Base-by-base conservation (phyloP, 2,329 filamentous ascomycete species). In the Trichoderma sp. region DNA sequence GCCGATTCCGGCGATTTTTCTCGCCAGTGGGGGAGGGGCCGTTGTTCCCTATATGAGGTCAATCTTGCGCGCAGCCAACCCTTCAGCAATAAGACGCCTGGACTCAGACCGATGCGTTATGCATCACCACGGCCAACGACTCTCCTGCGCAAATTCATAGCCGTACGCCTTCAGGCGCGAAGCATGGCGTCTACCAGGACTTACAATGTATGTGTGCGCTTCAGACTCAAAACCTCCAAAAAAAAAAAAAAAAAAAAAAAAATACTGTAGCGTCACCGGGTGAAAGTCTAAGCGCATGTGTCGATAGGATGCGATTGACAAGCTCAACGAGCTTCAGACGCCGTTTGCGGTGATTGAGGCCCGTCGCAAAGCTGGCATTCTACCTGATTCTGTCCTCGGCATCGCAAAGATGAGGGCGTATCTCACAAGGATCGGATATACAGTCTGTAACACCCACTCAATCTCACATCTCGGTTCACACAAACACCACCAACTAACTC, bases 261-360 rank as follows among this genome's bases (percentile, higher is more conserved):
- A n/a, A n/a, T n/a, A 1, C 22, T 25, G 34, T 35, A 25, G 19
- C 54, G 32, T 57, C 54, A 57, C 4, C 22, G 19, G 42, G 42
- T 37, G 32, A 35, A 27, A 63, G 27, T 50, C 54, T 64, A 52
- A 53, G 25, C 12, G 27, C 25, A 17, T 10, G 17, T 42, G n/a
- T 57, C 6, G 8, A 34, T 35, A 97, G 93, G 93, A 95, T 77
- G 95, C 94, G 57, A 89, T 98, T 70, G 84, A 89, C 72, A 88
- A 91, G 45, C 87, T 98, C 75, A 98, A 98, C 79, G 91, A 92
- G 53, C 88, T 98, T 60, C 95, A 99, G 79, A 93, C 92, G 50
- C 96, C 97, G 63, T 94, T 90, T 76, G 87, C 90, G 58, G 86
- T 93, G 61, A 86, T 97, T 19, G 89, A 97, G 76, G 89, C 90